Evolutionary conservation across 1,284 basidiomycete species (phyloP), one percentile per base, ranked within the genome.

Genomic region (Vanrija pseudolonga): DNA sequence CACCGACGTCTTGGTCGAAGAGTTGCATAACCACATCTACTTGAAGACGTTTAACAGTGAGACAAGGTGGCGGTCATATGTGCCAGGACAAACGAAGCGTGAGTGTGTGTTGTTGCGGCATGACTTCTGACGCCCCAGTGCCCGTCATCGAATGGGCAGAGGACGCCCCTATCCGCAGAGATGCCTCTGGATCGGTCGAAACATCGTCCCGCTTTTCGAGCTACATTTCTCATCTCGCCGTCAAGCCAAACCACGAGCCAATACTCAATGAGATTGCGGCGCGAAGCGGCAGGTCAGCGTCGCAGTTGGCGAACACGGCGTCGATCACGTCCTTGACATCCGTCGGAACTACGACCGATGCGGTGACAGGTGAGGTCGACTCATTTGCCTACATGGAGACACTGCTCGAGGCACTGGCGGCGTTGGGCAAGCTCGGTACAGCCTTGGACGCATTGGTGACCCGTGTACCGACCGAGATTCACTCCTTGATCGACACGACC

Each of bases 21-120:
- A 99, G 71, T 80, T 99, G 22, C 94, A 98, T 72, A 93, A 87
- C 66, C 96, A 98, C 74, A 78, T 99, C n/a, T 99, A 98, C 74
- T 83, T 99, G 55, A 98, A 96, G 71, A 91, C 88, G 7, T 94
- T 92, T 73, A 97, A 93, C 85, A 95, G 89, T 71, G 95, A 98
- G 63, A 83, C 85, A 9, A 84, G 95, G 44, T 99, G 96, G 96
- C 81, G 84, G 23, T 77, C 87, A 0, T 98, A 97, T 73, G 78
- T 80, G 9, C 85, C 87, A 0, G 89, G 89, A 46, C 94, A 97
- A 72, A 23, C 82, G 84, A 51, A 73, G 77, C 9, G 88, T 79
- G 14, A 41, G 50, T 20, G 14, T 8, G 23, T 32, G 14, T 36
- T 0, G 5, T 6, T 12, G 44, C n/a, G n/a, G 38, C 2, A 7